Evolutionary conservation across 2,329 filamentous ascomycete genomes (phyloP), one percentile per base, ranked within the genome.

Genomic region (Chrysoporthe deuterocubensis): DNA sequence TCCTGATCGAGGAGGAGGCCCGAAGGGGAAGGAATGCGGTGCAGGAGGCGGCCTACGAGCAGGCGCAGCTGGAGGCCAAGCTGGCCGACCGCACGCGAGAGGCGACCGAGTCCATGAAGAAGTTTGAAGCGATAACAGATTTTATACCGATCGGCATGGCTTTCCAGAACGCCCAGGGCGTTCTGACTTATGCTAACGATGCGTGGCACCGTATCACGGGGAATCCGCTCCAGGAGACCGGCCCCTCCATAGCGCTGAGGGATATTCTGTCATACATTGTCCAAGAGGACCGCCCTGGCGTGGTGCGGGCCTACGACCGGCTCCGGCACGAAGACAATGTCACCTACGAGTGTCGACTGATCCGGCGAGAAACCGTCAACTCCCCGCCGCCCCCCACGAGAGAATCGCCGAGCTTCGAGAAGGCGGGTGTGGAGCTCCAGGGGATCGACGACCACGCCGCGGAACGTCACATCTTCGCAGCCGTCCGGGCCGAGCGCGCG

Each of bases 101-200:
- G 71, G 79, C 82, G 2, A 81, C 80, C n/a, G 80, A 84, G 67
- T 83, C 85, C 57, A 87, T 90, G 66, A 86, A 87, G 43, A 87
- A 89, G 65, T 92, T 93, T 71, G 88, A 89, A 8, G 83, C 87
- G 5, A 90, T 93, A 78, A 89, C 90, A 2, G 90, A 92, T 72
- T 89, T 92, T 63, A 89, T 91, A 2, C 91, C 91, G 0, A 88
- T 92, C 1, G 91, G 91, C 21, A 89, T 93, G 79, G 92, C 90
- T 73, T 91, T 93, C 68, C 87, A 89, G 13, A 86, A 91, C 73
- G 81, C 84, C 1, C 80, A 84, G 61, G 91, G 90, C 14, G 84
- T 85, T 50, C 86, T 93, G 67, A 87, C 85, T 0, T 93, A 90
- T 74, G 90, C 89, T 69, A 94, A 94, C 73, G 86, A 91, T 62